Evolutionary conservation across 2,329 filamentous ascomycete genomes (phyloP).

Genomic region (Calycina herbarum): DNA sequence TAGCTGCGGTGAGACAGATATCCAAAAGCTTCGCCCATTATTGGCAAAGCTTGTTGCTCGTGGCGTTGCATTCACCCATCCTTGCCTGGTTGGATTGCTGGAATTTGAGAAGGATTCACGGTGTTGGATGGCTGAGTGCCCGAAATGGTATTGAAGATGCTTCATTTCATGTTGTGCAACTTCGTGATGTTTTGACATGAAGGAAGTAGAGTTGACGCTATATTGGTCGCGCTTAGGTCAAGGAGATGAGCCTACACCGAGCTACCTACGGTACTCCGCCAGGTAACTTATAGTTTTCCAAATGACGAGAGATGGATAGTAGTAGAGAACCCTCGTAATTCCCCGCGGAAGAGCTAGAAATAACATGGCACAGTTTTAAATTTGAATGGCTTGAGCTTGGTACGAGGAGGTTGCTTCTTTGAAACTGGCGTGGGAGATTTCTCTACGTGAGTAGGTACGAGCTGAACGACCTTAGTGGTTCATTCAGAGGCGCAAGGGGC

Average conservation of each 20-base stretch:
- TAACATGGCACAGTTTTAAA: background rate
- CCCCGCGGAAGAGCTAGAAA: too few relatives aligned
- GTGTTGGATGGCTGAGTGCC: background rate
- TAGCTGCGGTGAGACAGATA: constrained; percentile 2
- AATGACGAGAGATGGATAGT: too few relatives aligned
- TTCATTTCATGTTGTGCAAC: background rate
- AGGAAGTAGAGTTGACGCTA: too few relatives aligned
- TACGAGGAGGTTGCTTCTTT: background rate
- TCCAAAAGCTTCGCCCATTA: constrained; percentile 9
- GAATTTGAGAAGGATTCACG: background rate
- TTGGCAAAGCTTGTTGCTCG: constrained; percentile 13
- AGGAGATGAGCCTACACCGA: too few relatives aligned
- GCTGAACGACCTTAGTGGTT: background rate
- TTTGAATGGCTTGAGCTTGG: background rate
- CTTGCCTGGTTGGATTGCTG: background rate
- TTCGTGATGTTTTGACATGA: too few relatives aligned
- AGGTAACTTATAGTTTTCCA: too few relatives aligned
- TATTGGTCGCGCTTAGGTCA: too few relatives aligned
- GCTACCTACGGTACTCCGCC: too few relatives aligned
- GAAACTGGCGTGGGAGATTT: background rate
- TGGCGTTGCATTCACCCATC: background rate
- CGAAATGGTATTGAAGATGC: background rate
- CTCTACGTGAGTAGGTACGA: background rate
- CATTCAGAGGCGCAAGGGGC: background rate
- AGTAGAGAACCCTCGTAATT: too few relatives aligned